phyloP scores from a whole-genome alignment of 352 stramenopile species.

The Pythium sukuiense region DNA sequence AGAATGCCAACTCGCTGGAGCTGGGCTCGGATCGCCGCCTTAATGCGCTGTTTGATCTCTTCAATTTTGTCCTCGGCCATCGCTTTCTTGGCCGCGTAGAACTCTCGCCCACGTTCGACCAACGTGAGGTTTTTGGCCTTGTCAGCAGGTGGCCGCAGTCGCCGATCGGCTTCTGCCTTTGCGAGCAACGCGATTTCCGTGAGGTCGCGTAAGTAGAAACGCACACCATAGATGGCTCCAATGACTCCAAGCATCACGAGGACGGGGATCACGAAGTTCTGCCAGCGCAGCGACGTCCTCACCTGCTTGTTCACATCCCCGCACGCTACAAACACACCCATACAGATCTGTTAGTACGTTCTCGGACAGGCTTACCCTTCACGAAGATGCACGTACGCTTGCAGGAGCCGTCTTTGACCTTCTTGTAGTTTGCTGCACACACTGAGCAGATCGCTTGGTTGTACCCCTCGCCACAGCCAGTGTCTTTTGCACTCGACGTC shows the following conservation, averaged over 20 bases:
- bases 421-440: slow-evolving; percentile 56
- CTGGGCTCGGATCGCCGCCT: slow-evolving; percentile 12
- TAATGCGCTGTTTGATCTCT: slow-evolving; percentile 30
- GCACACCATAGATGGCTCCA: slow-evolving; percentile 37
- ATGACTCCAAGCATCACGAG: slow-evolving; percentile 39
- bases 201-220: slow-evolving; percentile 54
- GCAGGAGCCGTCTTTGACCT: slow-evolving; percentile 52
- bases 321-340: slow-evolving; percentile 36
- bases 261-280: slow-evolving; percentile 74
- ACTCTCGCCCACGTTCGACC: slow-evolving; percentile 24
- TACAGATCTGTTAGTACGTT: not conserved
- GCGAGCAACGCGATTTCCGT: slow-evolving; percentile 61
- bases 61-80: slow-evolving; percentile 30
- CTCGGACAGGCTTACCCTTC: not conserved
- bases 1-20: slow-evolving; percentile 22
- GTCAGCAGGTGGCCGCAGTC: slow-evolving; percentile 34
- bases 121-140: slow-evolving; percentile 24
- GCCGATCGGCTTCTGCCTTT: slow-evolving; percentile 62
- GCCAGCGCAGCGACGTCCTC: slow-evolving; percentile 53
- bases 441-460: slow-evolving; percentile 71
- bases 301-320: slow-evolving; percentile 49
- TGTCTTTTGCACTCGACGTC: slow-evolving; percentile 17
- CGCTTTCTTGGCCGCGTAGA: slow-evolving; percentile 30
- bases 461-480: slow-evolving; percentile 51
- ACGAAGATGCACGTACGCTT: slow-evolving; percentile 41